Evolutionary conservation across 2,329 filamentous ascomycete species (phyloP), one percentile per base, ranked within the genome.

Genomic region (Aspergillus candidus): DNA sequence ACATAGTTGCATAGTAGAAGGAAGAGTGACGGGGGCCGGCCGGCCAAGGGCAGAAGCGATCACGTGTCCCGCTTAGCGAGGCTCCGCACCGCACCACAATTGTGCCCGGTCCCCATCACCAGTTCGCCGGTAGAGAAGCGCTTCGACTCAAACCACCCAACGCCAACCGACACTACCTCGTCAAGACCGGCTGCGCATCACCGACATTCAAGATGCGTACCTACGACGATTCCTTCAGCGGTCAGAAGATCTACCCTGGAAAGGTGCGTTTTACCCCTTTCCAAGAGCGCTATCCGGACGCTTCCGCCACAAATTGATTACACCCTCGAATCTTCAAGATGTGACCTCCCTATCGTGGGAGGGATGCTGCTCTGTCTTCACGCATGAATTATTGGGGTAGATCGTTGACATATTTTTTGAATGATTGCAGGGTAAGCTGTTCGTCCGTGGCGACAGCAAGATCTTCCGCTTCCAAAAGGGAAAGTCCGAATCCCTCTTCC

Each of bases 381-480:
- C 6, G 22, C 22, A 35, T 36, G 6, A 13, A 43, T 42, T 27
- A 13, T 41, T 11, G 44, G 47, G 33, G 51, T 17, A 32, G 38
- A 44, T 44, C 47, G 56, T 61, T 61, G 58, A 64, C 54, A 48
- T 27, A 47, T 52, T 54, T 54, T 51, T 61, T 62, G 62, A 57
- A 43, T 42, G 54, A 48, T 55, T 67, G 69, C 72, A 97, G 93
- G 93, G 93, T 80, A 97, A 97, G 82, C 86, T 98, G 79, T 98
- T 91, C 80, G 80, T 98, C 82, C 89, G 93, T 76, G 90, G 91
- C 72, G 93, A 98, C 83, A 94, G 87, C 89, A 98, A 97, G 83
- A 84, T 97, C 82, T 98, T 98, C 87, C 90, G 93, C 72, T 98
- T 98, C 87, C 89, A 95, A 78, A 96, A 94, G 78, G 89, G 93